Evolutionary conservation across 352 stramenopile species (phyloP), one percentile per base, ranked within the genome.

Genomic region (Phytophthora agathidicida): DNA sequence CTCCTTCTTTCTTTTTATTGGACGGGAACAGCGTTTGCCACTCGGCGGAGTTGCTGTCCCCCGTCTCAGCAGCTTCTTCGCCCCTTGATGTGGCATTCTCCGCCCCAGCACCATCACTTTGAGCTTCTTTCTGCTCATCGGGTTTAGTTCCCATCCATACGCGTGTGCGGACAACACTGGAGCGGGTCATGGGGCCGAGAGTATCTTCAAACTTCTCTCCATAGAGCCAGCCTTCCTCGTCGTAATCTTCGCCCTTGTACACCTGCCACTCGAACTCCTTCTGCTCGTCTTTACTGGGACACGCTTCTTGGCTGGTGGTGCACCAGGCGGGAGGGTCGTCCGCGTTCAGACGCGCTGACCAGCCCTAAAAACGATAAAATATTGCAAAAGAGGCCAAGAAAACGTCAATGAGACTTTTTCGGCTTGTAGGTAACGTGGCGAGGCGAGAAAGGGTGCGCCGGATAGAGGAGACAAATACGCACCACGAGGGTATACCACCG

Each of bases 221-320:
- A 46, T 95, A 95, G 17, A 95, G 71, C 86, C 86, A 95, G 13
- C 86, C 86, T 58, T 95, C 85, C 32, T 86, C 78, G 39, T 95
- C 86, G 58, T 95, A 95, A 58, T 94, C 86, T 30, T 90, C 70
- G 5, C 82, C 78, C 49, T 88, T 89, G 75, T 92, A 95, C 26
- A 93, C 70, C n/a, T 75, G 68, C 86, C 86, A 95, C 14, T 75
- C 60, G 48, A 77, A 76, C 38, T 81, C 75, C n/a, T 68, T 75
- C 48, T 79, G 78, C 45, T 92, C 77, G 30, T 85, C 72, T 60
- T 75, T 88, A 57, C 68, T 75, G 27, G 56, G 41, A 43, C 80
- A 82, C 19, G 55, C 48, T 14, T 76, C 52, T 16, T 78, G 65
- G 3, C 73, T 59, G 16, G 75, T 45, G 19, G 78, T 86, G 36